Conservation (phyloP, 2,329 filamentous ascomycete genomes). For the Helotiales sp. region DNA sequence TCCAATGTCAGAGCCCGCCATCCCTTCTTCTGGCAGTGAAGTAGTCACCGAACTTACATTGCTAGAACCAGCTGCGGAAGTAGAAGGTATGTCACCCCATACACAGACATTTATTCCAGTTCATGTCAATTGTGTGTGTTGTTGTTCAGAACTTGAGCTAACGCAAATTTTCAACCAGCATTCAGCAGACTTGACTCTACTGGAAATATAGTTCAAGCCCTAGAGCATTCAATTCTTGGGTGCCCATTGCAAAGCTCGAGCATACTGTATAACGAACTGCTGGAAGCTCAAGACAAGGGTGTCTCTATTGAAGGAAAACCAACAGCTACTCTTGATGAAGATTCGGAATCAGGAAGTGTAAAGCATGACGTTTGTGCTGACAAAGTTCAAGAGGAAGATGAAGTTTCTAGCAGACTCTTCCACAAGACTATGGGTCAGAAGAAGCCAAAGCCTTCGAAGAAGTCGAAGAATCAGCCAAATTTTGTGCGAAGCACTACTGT, state of each 20-base stretch:
- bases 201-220: too few species aligned
- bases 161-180: too few species aligned
- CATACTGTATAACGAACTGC: background rate
- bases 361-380: background rate
- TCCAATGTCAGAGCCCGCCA: background rate
- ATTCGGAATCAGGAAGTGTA: too few species aligned
- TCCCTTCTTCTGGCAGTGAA: background rate
- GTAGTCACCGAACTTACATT: background rate
- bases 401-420: slow-evolving; percentile 21
- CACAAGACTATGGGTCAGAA: slow-evolving; percentile 31
- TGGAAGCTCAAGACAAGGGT: background rate
- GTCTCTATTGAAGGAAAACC: too few species aligned
- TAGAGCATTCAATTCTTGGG: too few species aligned
- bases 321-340: too few species aligned
- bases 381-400: slow-evolving; percentile 13
- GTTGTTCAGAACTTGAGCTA: too few species aligned
- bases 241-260: background rate
- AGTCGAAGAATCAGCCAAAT: background rate
- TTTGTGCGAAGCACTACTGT: background rate
- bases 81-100: too few species aligned
- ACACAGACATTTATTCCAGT: too few species aligned
- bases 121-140: too few species aligned
- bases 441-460: slow-evolving; percentile 7
- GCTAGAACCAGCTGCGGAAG: too few species aligned
- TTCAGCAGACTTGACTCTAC: too few species aligned